A percentile compares a stretch with the other conserved stretches of the same genome.
These are phyloP conservation scores for Xylogone sp. DNA, from an alignment of 2,329 filamentous ascomycete genomes.

Conservation along the genomic window DNA sequence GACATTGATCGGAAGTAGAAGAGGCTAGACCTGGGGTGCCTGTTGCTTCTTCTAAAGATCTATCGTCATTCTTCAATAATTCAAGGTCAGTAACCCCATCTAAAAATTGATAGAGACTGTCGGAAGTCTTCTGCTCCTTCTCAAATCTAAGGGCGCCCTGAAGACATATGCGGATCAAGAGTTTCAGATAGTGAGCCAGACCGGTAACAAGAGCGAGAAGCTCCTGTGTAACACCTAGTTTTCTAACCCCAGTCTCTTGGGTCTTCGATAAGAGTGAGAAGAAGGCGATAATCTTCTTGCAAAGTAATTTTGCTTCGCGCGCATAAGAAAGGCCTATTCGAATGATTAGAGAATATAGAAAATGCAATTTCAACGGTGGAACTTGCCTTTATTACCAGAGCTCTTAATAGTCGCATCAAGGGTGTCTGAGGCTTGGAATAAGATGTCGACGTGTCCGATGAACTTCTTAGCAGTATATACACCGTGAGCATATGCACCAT, in stretches of 20 bases:
- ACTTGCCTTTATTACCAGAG: constrained; percentile 69
- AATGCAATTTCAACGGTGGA: constrained; percentile 18
- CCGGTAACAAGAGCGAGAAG: constrained; percentile 96
- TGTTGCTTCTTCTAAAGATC: constrained; percentile 60
- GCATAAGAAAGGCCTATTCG: constrained; percentile 76
- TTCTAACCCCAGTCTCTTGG: constrained; percentile 83
- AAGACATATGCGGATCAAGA: constrained; percentile 93
- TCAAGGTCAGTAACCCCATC: constrained; percentile 84
- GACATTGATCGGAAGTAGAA: constrained; percentile 80
- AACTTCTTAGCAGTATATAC: constrained; percentile 94
- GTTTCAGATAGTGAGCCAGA: constrained; percentile 93
- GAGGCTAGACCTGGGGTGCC: constrained; percentile 66
- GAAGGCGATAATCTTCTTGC: constrained; percentile 98
- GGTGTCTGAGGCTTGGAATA: constrained; percentile 84
- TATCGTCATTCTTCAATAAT: constrained; percentile 66
- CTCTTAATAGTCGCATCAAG: constrained; percentile 70
- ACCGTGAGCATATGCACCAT: constrained; percentile 92
- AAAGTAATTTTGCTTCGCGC: constrained; percentile 96
- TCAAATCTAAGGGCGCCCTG: constrained; percentile 91
- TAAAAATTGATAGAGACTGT: constrained; percentile 78
- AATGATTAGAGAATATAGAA: neutral
- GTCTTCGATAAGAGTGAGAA: constrained; percentile 93
- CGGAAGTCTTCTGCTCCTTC: constrained; percentile 70
- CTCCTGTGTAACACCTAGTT: constrained; percentile 95
- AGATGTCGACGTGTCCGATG: constrained; percentile 90